A percentile compares a stretch with the other conserved stretches of the same genome.
Conservation (phyloP, 179 eudicot species). For the Beta lomatogona region DNA sequence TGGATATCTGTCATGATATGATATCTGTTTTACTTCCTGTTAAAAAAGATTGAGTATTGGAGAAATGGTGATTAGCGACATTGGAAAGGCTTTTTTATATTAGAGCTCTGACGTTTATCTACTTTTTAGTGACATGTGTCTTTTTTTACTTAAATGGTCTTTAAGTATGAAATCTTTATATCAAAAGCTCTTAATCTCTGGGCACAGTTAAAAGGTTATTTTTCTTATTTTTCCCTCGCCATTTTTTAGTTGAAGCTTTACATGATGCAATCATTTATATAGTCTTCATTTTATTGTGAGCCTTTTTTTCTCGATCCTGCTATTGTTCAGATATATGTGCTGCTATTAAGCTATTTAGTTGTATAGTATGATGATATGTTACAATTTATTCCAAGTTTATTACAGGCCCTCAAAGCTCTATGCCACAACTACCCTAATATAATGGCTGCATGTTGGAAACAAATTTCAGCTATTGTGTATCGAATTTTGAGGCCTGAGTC, state of each 20-base stretch:
- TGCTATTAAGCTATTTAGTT: background rate
- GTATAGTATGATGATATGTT: conserved; percentile 25
- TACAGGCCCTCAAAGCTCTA: conserved; percentile 93
- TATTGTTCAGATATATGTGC: background rate
- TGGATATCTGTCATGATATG: background rate
- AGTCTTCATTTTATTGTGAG: background rate
- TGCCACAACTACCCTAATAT: conserved; percentile 86
- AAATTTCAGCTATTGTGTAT: conserved; percentile 53
- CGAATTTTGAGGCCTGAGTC: conserved; percentile 47
- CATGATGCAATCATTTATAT: background rate
- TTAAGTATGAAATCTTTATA: background rate
- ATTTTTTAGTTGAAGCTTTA: too few relatives aligned
- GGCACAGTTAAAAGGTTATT: background rate
- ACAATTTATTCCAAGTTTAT: conserved; percentile 29
- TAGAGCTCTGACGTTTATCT: background rate
- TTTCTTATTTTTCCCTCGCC: background rate
- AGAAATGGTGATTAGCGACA: background rate
- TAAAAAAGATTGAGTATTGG: background rate
- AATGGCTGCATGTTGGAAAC: conserved; percentile 68
- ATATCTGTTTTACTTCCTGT: conserved; percentile 9
- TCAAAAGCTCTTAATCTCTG: background rate
- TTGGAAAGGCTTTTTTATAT: conserved; percentile 1
- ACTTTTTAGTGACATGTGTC: background rate
- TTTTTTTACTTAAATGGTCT: background rate
- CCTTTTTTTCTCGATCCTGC: background rate